A percentile compares a stretch with the other conserved stretches of the same genome.
phyloP scores from a whole-genome alignment of 768 basidiomycete species.

The Termitomyces bulborhizus region DNA sequence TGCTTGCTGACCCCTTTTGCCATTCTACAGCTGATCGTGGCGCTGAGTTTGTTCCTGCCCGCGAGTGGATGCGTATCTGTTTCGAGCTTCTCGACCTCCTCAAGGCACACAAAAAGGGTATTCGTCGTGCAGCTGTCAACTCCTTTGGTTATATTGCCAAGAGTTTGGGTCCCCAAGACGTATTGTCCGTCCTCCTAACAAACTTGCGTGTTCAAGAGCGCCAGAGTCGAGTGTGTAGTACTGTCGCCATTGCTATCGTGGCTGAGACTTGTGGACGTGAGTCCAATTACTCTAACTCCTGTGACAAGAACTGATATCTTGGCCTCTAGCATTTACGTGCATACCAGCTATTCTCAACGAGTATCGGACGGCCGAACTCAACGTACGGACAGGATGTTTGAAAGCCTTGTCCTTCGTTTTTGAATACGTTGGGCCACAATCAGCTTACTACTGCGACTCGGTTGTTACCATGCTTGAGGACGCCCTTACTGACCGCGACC shows the following conservation, averaged over 20 bases:
- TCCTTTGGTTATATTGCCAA: slow-evolving; percentile 99
- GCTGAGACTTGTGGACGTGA: slow-evolving; percentile 86
- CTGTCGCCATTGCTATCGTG: slow-evolving; percentile 95
- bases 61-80: slow-evolving; percentile 99
- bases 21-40: slow-evolving; percentile 78
- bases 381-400: slow-evolving; percentile 97
- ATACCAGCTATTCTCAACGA: slow-evolving; percentile 99
- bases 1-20: slow-evolving; percentile 12
- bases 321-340: slow-evolving; percentile 78
- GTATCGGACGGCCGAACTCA: slow-evolving; percentile 96
- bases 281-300: slow-evolving; percentile 13
- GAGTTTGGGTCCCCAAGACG: slow-evolving; percentile 98
- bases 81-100: slow-evolving; percentile 95
- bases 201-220: slow-evolving; percentile 98
- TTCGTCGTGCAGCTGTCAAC: slow-evolving; percentile 97
- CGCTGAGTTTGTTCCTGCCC: slow-evolving; percentile 95
- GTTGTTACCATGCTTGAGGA: slow-evolving; percentile 98
- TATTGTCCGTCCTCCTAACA: slow-evolving; percentile 90
- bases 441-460: slow-evolving; percentile 94
- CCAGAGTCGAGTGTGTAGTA: slow-evolving; percentile 97
- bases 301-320: slow-evolving; percentile 1
- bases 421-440: slow-evolving; percentile 97
- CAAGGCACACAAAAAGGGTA: slow-evolving; percentile 99
- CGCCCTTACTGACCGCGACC: slow-evolving; percentile 94
- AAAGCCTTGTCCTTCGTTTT: slow-evolving; percentile 99